Base-by-base conservation (phyloP, 2,329 filamentous ascomycete species). In the Alternaria conjuncta region DNA sequence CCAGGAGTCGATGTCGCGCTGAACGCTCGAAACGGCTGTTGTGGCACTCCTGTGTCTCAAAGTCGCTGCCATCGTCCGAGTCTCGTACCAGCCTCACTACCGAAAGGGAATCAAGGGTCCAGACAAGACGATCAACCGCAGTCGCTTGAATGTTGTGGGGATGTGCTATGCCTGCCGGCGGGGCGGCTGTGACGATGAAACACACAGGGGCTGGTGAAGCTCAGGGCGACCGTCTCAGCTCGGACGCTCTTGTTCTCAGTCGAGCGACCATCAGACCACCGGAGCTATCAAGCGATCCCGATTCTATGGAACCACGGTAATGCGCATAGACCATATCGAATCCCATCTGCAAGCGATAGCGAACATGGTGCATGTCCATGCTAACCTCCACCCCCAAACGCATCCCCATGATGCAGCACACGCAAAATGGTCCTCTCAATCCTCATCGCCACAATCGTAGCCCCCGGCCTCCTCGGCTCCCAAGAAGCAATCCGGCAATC, bases 401-500 rank as follows among this genome's bases (percentile, higher is more conserved):
- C 53, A 20, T 36, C 46, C n/a, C 55, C 21, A 25, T 3, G 13
- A 36, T 50, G 49, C 44, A 47, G 55, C 6, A 21, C 18, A 25
- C 36, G 25, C 57, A 71, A 57, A 4, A 84, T 84, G 83, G 80
- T 81, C 15, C 61, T 84, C 5, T 75, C 79, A 18, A 79, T 84
- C 69, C 70, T 84, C 28, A 71, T 83, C 30, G 81, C 82, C 11
- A 66, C 83, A 36, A 76, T 81, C 18, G 72, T 81, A 8, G 79
- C 78, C 11, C 83, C 84, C 7, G 84, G 80, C 11, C 68, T 86
- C 26, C 75, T 86, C 15, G 84, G 82, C 9, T 84, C 82, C 0
- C 81, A 83, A 63, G 84, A 86, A 73, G 82, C 83, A 4, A 84
- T 86, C 59, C 80, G 82, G 5, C 83, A 86, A 75, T 83, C 82